Evolutionary conservation across 352 stramenopile genomes (phyloP), one percentile per base, ranked within the genome.

Genomic region (Elongisporangium senticosum): DNA sequence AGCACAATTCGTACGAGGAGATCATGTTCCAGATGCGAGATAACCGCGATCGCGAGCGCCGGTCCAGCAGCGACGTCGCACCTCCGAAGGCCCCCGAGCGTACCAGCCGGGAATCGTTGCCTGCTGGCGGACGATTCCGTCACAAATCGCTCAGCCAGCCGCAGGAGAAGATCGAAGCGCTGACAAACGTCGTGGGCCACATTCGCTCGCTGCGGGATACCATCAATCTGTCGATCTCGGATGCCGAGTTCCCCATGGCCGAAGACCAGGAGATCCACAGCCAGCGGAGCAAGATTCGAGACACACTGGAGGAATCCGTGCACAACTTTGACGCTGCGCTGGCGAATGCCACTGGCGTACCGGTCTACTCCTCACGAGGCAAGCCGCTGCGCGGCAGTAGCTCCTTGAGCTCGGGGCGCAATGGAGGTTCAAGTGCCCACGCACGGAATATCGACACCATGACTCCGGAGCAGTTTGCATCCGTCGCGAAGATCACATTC

Each of bases 141-240:
- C 33, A 43, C 33, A 43, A 43, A 43, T 43, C 33, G 11, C 33
- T 43, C 10, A 43, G 33, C 11, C 33, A 70, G 21, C 65, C 72
- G 10, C 76, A 75, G 56, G 79, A 86, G 50, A 80, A 83, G 11
- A 61, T 87, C 53, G 58, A 72, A 22, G 77, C 75, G 22, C 62
- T 89, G 2, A 81, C 77, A 7, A 62, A 84, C 14, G 72, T 90
- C 21, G 80, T 90, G 33, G 77, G 69, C 17, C 75, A 83, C 39
- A 90, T 90, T 43, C 80, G 80, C 1, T 68, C 83, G 20, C 74
- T 85, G 20, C 75, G 77, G 11, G 77, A 87, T 17, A 90, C 80
- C 0, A 90, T 90, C 47, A 85, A 87, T 51, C 58, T 86, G 10
- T 77, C 77, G 0, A 81, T 87, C 55, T 83, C 80, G 0, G 77